These are phyloP conservation scores for Yamadazyma taylorii DNA, from an alignment of 1,139 yeast genomes.

Conservation along the genomic window DNA sequence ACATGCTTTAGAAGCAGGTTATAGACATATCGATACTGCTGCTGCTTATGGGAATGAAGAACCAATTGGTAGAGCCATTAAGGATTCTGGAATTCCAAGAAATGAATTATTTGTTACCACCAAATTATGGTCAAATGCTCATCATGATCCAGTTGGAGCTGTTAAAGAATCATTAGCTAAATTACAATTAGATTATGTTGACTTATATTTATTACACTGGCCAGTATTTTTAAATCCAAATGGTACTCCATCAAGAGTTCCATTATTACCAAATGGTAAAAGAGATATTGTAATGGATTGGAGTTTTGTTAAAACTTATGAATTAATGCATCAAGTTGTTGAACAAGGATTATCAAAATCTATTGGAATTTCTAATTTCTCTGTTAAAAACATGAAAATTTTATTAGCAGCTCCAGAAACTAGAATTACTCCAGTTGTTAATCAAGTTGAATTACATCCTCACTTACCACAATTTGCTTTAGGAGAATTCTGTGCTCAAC, in stretches of 20 bases:
- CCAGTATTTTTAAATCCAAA: conserved; percentile 57
- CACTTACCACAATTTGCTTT: conserved; percentile 68
- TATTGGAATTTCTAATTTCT: conserved; percentile 78
- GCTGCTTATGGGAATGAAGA: conserved; percentile 63
- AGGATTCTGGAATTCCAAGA: conserved; percentile 62
- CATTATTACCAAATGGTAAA: conserved; percentile 22
- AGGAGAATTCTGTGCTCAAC: conserved; percentile 49
- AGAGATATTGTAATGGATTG: conserved; percentile 37
- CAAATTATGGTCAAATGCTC: conserved; percentile 68
- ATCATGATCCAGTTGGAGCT: conserved; percentile 54
- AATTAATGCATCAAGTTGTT: conserved; percentile 49
- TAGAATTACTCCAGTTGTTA: conserved; percentile 62
- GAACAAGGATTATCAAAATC: conserved; percentile 35
- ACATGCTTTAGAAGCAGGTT: conserved; percentile 63
- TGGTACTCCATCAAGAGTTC: conserved; percentile 31
- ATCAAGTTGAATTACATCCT: conserved; percentile 78
- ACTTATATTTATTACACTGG: conserved; percentile 81
- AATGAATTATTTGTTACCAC: conserved; percentile 72
- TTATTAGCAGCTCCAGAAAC: conserved; percentile 50
- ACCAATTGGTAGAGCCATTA: conserved; percentile 61
- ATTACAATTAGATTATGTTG: conserved; percentile 73
- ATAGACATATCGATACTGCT: conserved; percentile 77
- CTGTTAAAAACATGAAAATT: conserved; percentile 45
- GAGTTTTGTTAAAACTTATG: conserved; percentile 63
- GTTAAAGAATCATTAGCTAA: conserved; percentile 58